These are phyloP conservation scores for Epichloe coenophiala DNA, from an alignment of 2,329 filamentous ascomycete genomes.

Conservation along the genomic window DNA sequence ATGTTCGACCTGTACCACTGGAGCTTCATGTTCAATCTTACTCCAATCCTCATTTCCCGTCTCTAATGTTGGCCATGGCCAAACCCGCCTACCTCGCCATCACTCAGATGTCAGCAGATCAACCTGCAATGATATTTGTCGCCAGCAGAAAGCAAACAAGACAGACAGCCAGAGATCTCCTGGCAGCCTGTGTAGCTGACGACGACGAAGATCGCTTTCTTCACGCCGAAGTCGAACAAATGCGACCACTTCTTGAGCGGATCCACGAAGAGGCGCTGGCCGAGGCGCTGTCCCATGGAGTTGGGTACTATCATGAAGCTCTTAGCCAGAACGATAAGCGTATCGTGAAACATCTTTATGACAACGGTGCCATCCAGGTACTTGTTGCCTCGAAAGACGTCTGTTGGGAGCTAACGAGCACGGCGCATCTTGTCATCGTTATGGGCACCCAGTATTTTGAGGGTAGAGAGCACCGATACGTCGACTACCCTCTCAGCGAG, in stretches of 20 bases:
- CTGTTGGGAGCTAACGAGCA: slow-evolving; percentile 87
- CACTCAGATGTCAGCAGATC: slow-evolving; percentile 73
- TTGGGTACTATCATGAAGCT: slow-evolving; percentile 95
- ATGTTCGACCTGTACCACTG: slow-evolving; percentile 74
- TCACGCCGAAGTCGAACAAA: slow-evolving; percentile 68
- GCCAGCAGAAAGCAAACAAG: slow-evolving; percentile 88
- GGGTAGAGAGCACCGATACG: slow-evolving; percentile 88
- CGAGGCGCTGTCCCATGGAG: slow-evolving; percentile 81
- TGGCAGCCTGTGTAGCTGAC: slow-evolving; percentile 76
- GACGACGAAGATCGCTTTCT: slow-evolving; percentile 91
- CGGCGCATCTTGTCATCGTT: slow-evolving; percentile 80
- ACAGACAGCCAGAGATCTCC: slow-evolving; percentile 70
- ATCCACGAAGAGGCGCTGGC: slow-evolving; percentile 78
- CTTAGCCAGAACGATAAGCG: slow-evolving; percentile 78
- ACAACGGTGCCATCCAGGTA: slow-evolving; percentile 78
- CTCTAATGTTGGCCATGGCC: slow-evolving; percentile 96
- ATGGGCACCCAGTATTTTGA: slow-evolving; percentile 99
- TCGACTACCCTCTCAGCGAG: slow-evolving; percentile 90
- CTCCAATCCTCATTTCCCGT: slow-evolving; percentile 91
- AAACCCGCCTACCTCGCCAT: slow-evolving; percentile 86
- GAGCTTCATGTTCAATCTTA: slow-evolving; percentile 94
- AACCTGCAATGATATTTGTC: slow-evolving; percentile 84
- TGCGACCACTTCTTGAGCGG: slow-evolving; percentile 67
- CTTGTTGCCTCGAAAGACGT: slow-evolving; percentile 68
- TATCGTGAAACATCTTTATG: slow-evolving; percentile 86